A percentile compares a stretch with the other conserved stretches of the same genome.
These are phyloP conservation scores for Botrytis medusae DNA, from an alignment of 2,329 filamentous ascomycete genomes.

Conservation along the genomic window DNA sequence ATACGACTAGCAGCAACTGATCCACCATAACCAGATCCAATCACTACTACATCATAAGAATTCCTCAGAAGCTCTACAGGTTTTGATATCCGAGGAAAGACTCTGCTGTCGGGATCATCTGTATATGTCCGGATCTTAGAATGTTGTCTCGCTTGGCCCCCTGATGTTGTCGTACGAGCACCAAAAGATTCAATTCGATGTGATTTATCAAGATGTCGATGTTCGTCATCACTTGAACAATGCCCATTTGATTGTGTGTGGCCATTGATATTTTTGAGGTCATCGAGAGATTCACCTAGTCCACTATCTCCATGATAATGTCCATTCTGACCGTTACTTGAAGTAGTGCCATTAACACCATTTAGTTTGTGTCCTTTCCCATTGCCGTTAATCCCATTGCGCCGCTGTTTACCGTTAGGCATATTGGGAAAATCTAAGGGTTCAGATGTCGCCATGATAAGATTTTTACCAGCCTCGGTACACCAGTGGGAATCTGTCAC, in stretches of 20 bases:
- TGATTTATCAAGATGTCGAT: slow-evolving; percentile 18
- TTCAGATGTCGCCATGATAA: slow-evolving; percentile 19
- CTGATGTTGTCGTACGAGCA: slow-evolving; percentile 27
- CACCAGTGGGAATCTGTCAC: slow-evolving; percentile 2
- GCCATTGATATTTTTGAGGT: background rate
- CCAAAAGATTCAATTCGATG: slow-evolving; percentile 33
- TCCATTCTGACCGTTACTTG: background rate
- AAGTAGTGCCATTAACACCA: background rate
- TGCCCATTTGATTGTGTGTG: background rate
- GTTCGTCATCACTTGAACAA: slow-evolving; percentile 1
- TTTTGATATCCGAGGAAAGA: slow-evolving; percentile 55
- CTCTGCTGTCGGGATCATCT: slow-evolving; percentile 35
- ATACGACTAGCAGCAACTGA: slow-evolving; percentile 65
- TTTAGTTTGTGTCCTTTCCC: background rate
- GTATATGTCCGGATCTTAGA: slow-evolving; percentile 37
- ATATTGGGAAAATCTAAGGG: background rate
- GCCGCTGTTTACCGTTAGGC: slow-evolving; percentile 6
- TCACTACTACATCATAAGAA: slow-evolving; percentile 64
- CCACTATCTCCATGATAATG: slow-evolving; percentile 6
- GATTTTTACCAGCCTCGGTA: background rate
- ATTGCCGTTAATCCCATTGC: background rate
- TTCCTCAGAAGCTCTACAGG: slow-evolving; percentile 57
- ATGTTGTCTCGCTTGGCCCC: slow-evolving; percentile 32
- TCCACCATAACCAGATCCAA: slow-evolving; percentile 69
- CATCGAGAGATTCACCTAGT: slow-evolving; percentile 5